Base-by-base conservation (phyloP, 805 yeast species). In the Metschnikowia kunwiensis region DNA sequence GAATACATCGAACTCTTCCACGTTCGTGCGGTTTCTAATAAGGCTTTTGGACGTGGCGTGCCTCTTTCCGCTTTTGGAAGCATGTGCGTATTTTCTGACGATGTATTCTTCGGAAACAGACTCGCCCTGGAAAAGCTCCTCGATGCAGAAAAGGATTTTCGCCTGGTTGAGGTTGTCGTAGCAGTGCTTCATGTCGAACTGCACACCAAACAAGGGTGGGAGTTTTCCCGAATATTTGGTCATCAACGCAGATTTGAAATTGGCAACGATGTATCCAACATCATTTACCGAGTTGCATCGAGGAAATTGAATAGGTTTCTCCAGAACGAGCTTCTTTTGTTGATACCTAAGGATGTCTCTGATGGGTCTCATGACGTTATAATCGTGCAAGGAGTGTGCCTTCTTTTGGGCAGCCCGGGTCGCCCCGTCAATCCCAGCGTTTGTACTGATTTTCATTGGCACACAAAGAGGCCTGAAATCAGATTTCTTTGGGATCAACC, bases 141-240 rank as follows among this genome's bases (percentile, higher is more conserved):
- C 47, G 1, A 75, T 46, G 19, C 68, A 51, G 3, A 55, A 44
- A 2, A 68, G 36, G 2, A 75, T 62, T 39, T 65, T 67, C 0
- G 50, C 45, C 30, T 72, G 74, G 11, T 84, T 79, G 12, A 88
- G 63, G 2, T 78, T 74, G 50, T 91, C 97, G 55, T 78, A 89
- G 38, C 96, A 87, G 3, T 80, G 71, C 37, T 70, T 71, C 44
- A 85, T 77, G 55, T 89, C 97, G 56, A 86, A 83, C 47, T 84
- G 86, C 17, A 83, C 63, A 11, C 74, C 74, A 50, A 65, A 74
- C 0, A 80, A 44, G 1, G 45, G 32, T 0, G 77, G 77, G 4
- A 70, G 11, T 2, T 14, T 26, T 0, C 53, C 50, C 19, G 32
- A 20, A 18, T 30, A 30, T 11, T n/a, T n/a, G 12, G 13, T 4